These are phyloP conservation scores for Desmodesmus armatus DNA, from an alignment of 139 green algal species.

Conservation along the genomic window DNA sequence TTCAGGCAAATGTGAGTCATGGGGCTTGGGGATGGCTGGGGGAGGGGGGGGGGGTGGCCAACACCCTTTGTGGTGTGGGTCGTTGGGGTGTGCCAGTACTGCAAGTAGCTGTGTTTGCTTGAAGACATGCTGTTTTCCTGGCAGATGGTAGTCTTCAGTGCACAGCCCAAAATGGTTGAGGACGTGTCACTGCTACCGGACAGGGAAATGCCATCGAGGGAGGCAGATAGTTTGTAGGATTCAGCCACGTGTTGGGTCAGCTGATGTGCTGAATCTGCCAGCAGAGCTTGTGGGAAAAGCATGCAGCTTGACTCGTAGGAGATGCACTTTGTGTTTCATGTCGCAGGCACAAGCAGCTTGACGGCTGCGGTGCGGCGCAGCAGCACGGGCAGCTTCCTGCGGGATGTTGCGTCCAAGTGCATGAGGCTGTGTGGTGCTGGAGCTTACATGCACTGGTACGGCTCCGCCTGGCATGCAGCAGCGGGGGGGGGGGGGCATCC, in stretches of 20 bases:
- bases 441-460: conserved; percentile 42
- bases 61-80: background rate
- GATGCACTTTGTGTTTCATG: too few relatives aligned
- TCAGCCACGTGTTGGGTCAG: background rate
- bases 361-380: conserved; percentile 34
- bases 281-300: too few relatives aligned
- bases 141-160: background rate
- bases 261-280: background rate
- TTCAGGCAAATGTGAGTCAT: background rate
- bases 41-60: background rate
- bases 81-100: background rate
- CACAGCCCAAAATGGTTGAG: background rate
- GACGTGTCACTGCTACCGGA: background rate
- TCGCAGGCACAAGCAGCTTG: background rate
- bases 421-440: conserved; percentile 15
- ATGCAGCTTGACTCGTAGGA: too few relatives aligned
- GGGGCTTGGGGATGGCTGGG: background rate
- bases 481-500: background rate
- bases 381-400: conserved; percentile 37
- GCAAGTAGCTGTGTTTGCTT: background rate
- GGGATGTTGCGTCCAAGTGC: background rate
- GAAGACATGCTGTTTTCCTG: background rate
- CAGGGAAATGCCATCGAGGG: background rate
- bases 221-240: background rate
- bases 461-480: background rate